A percentile compares a stretch with the other conserved stretches of the same genome.
Evolutionary conservation across 1,139 yeast species (phyloP).

Genomic region (Suhomyces guaymorum): DNA sequence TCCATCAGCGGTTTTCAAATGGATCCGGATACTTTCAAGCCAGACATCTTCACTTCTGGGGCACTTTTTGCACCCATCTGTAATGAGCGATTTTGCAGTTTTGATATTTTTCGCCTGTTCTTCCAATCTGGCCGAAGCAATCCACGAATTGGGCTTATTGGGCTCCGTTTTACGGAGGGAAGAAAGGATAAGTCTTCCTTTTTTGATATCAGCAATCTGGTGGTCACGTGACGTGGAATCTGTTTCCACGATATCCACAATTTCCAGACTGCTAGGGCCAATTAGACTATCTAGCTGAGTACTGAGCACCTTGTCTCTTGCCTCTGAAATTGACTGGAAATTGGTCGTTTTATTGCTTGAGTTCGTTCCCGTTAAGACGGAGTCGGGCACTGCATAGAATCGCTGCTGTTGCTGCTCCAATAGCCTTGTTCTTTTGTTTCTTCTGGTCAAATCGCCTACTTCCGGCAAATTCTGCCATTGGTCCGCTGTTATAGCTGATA

Average conservation of each 20-base stretch:
- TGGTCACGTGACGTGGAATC: slow-evolving; percentile 2
- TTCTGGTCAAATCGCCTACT: slow-evolving; percentile 81
- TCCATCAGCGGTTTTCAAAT: slow-evolving; percentile 47
- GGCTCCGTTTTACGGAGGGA: slow-evolving; percentile 78
- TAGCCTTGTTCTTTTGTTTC: slow-evolving; percentile 70
- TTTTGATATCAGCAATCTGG: slow-evolving; percentile 52
- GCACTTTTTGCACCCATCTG: slow-evolving; percentile 70
- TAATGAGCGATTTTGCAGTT: slow-evolving; percentile 61
- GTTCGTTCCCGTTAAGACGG: slow-evolving; percentile 43
- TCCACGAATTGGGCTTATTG: slow-evolving; percentile 76
- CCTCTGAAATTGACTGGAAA: slow-evolving; percentile 51
- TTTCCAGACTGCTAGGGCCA: not conserved
- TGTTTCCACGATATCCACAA: slow-evolving; percentile 4
- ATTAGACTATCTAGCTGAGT: slow-evolving; percentile 43
- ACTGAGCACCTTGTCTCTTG: slow-evolving; percentile 54
- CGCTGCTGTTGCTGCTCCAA: slow-evolving; percentile 66
- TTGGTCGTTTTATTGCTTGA: slow-evolving; percentile 32
- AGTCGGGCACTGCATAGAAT: slow-evolving; percentile 83
- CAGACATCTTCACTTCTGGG: slow-evolving; percentile 74
- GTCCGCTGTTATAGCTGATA: slow-evolving; percentile 59
- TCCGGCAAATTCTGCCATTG: slow-evolving; percentile 88
- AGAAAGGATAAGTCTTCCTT: slow-evolving; percentile 60
- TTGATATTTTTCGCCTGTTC: slow-evolving; percentile 58
- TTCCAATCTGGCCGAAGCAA: slow-evolving; percentile 82
- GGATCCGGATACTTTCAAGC: slow-evolving; percentile 77